Percentiles rank a stretch among this genome's conserved stretches.
These are phyloP conservation scores for Novymonas esmeraldas DNA, from an alignment of 208 protist species.

Conservation along the genomic window DNA sequence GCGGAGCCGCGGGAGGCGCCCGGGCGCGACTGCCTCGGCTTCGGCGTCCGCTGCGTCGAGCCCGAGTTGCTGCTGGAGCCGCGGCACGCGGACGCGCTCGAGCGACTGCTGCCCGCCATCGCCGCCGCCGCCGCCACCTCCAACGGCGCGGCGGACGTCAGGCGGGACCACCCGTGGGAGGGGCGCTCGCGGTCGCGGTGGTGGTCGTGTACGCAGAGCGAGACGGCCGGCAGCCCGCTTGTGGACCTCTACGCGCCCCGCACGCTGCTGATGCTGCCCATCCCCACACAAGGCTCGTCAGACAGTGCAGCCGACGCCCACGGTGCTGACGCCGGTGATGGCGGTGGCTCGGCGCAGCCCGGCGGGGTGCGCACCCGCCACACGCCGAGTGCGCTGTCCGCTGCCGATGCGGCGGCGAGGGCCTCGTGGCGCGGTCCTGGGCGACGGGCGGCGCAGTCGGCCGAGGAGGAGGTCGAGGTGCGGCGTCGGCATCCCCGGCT, in stretches of 20 bases:
- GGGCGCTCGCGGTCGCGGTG: conserved; percentile 4
- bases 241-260: conserved; percentile 26
- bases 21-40: conserved; percentile 4
- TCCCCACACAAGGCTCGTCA: conserved; percentile 17
- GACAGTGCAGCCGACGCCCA: conserved; percentile 1
- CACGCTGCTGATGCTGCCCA: conserved; percentile 35
- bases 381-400: not conserved
- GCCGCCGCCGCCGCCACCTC: not conserved
- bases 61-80: conserved; percentile 11
- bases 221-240: conserved; percentile 15
- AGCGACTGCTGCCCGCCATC: conserved; percentile 9
- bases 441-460: not conserved
- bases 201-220: conserved; percentile 21
- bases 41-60: conserved; percentile 6
- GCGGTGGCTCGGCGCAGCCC: not conserved
- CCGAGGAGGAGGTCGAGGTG: conserved; percentile 13
- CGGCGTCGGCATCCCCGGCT: conserved; percentile 21
- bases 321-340: not conserved
- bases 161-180: not conserved
- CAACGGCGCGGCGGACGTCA: not conserved
- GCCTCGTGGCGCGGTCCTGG: not conserved
- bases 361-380: not conserved
- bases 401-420: not conserved
- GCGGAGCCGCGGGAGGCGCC: not conserved
- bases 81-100: not conserved